These are phyloP conservation scores for Carex pumila DNA, from an alignment of 176 grass and related monocot genomes.

Conservation along the genomic window DNA sequence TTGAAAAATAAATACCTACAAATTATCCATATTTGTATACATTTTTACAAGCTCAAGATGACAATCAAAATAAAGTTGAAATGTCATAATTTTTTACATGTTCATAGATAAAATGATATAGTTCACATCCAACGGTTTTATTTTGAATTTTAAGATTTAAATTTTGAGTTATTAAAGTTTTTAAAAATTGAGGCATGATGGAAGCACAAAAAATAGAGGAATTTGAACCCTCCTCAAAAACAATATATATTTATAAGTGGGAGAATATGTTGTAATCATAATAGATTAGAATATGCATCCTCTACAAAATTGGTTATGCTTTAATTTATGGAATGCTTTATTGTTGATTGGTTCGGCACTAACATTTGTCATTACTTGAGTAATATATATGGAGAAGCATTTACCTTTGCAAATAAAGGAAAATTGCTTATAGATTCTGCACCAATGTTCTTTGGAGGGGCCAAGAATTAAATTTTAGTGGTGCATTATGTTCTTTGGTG, in stretches of 20 bases:
- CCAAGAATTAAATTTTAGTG: neutral
- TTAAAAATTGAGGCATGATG: too few relatives aligned
- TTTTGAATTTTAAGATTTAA: too few relatives aligned
- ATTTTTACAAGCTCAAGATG: too few relatives aligned
- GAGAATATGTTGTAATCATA: neutral
- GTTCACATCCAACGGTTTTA: too few relatives aligned
- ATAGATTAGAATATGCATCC: neutral
- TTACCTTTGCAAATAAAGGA: neutral
- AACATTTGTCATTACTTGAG: neutral
- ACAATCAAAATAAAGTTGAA: too few relatives aligned
- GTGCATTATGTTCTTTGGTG: neutral
- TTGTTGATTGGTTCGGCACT: neutral
- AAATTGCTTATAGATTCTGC: neutral
- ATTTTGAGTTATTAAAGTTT: too few relatives aligned
- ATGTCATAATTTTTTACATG: too few relatives aligned
- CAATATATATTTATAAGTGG: neutral
- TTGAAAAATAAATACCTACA: too few relatives aligned
- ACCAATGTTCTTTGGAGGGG: neutral
- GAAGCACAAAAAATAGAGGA: too few relatives aligned
- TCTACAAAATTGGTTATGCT: neutral
- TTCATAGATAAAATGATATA: too few relatives aligned
- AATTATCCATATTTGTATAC: too few relatives aligned
- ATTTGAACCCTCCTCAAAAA: too few relatives aligned
- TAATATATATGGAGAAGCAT: neutral
- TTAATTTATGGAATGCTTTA: neutral